phyloP scores from a whole-genome alignment of 768 basidiomycete species.

The Paxillus rubicundulus region DNA sequence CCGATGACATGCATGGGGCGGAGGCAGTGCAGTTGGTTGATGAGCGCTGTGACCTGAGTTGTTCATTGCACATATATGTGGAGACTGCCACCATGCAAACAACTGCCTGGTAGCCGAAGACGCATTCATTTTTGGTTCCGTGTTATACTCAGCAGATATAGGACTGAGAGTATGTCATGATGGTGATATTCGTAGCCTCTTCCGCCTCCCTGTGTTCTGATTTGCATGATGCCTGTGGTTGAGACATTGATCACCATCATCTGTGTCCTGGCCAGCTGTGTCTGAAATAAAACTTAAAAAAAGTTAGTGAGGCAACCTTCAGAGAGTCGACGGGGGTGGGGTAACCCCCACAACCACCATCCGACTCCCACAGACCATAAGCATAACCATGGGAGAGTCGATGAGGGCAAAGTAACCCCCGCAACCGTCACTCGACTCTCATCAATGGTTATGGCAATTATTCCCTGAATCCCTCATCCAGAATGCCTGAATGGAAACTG shows the following conservation, averaged over 20 bases:
- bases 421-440: no score
- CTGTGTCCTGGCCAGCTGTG: slow-evolving; percentile 58
- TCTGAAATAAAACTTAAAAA: no score
- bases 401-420: no score
- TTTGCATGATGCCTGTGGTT: slow-evolving; percentile 44
- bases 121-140: slow-evolving; percentile 35
- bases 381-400: no score
- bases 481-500: no score
- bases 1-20: slow-evolving; percentile 44
- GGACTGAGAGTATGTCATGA: slow-evolving; percentile 25
- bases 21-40: slow-evolving; percentile 39
- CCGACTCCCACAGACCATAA: no score
- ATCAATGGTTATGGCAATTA: no score
- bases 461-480: no score
- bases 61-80: slow-evolving; percentile 41
- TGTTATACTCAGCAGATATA: slow-evolving; percentile 21
- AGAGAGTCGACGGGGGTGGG: no score
- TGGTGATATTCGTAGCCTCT: slow-evolving; percentile 26
- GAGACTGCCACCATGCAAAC: slow-evolving; percentile 73
- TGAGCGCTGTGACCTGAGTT: slow-evolving; percentile 36
- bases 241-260: slow-evolving; percentile 43
- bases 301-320: no score
- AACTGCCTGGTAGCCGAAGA: slow-evolving; percentile 39
- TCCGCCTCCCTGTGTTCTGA: slow-evolving; percentile 25
- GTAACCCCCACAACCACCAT: no score